A percentile compares a stretch with the other conserved stretches of the same genome.
phyloP scores from a whole-genome alignment of 1,139 yeast species.

The Kodamaea suecica region DNA sequence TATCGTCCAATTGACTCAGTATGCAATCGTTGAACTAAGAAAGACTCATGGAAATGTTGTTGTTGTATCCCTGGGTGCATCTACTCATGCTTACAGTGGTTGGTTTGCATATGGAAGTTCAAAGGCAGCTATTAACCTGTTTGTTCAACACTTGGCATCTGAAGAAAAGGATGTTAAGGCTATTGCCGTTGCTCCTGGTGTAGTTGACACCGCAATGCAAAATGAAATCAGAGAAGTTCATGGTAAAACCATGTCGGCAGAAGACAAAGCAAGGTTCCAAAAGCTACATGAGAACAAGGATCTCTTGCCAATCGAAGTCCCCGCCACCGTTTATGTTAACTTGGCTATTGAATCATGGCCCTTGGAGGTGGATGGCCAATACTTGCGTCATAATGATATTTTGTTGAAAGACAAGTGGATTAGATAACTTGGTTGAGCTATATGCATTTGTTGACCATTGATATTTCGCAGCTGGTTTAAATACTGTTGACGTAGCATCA shows the following conservation, averaged over 20 bases:
- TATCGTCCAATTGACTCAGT: conserved; percentile 58
- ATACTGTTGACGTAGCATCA: too few relatives aligned
- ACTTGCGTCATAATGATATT: conserved; percentile 58
- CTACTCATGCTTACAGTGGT: conserved; percentile 55
- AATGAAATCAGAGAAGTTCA: conserved; percentile 60
- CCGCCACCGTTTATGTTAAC: conserved; percentile 66
- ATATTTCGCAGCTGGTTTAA: background rate
- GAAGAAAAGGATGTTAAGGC: conserved; percentile 63
- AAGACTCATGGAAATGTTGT: conserved; percentile 58
- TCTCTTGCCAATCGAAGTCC: conserved; percentile 63
- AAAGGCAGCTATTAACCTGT: conserved; percentile 83
- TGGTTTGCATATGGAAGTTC: conserved; percentile 93
- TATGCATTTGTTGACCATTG: background rate
- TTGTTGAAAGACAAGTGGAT: background rate
- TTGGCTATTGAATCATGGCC: conserved; percentile 60
- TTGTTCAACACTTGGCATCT: conserved; percentile 59
- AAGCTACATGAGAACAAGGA: conserved; percentile 54
- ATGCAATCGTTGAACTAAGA: conserved; percentile 58
- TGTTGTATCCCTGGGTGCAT: conserved; percentile 86
- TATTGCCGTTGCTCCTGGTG: conserved; percentile 87
- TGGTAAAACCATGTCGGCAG: conserved; percentile 55
- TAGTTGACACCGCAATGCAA: conserved; percentile 89
- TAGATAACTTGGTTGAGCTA: background rate
- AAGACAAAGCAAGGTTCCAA: conserved; percentile 54
- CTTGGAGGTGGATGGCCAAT: conserved; percentile 55